These are phyloP conservation scores for Nothopassalora personata DNA, from an alignment of 2,329 filamentous ascomycete genomes.

Conservation along the genomic window DNA sequence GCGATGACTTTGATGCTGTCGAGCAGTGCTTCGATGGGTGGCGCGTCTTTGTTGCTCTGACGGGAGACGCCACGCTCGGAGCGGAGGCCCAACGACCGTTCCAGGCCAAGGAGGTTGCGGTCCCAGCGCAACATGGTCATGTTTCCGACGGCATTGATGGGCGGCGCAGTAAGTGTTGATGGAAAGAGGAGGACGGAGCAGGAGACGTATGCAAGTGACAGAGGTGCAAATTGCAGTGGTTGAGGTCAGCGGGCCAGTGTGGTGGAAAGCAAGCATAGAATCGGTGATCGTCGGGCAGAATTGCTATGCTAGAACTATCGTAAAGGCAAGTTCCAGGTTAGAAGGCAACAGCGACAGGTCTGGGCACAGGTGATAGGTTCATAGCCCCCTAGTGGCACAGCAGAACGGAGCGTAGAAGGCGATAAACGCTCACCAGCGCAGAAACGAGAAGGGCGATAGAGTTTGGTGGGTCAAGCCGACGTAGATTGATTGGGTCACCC, in stretches of 20 bases:
- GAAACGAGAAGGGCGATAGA: not conserved
- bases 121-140: slow-evolving; percentile 5
- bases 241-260: not conserved
- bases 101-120: slow-evolving; percentile 9
- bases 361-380: not conserved
- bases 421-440: not conserved
- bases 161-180: not conserved
- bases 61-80: slow-evolving; percentile 11
- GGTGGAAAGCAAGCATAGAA: not conserved
- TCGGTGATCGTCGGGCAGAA: not conserved
- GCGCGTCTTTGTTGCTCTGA: slow-evolving; percentile 8
- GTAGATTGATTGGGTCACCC: too few species aligned
- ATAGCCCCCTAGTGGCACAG: not conserved
- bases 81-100: slow-evolving; percentile 7
- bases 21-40: slow-evolving; percentile 8
- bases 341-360: not conserved
- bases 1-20: slow-evolving; percentile 9
- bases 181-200: not conserved
- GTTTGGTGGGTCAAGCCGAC: not conserved
- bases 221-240: not conserved
- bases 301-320: not conserved
- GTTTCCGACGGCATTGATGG: not conserved
- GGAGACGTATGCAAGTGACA: not conserved
- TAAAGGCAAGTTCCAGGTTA: not conserved
- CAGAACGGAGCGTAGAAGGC: not conserved